phyloP scores from a whole-genome alignment of 1,284 basidiomycete species.

The Sutorius eximius region DNA sequence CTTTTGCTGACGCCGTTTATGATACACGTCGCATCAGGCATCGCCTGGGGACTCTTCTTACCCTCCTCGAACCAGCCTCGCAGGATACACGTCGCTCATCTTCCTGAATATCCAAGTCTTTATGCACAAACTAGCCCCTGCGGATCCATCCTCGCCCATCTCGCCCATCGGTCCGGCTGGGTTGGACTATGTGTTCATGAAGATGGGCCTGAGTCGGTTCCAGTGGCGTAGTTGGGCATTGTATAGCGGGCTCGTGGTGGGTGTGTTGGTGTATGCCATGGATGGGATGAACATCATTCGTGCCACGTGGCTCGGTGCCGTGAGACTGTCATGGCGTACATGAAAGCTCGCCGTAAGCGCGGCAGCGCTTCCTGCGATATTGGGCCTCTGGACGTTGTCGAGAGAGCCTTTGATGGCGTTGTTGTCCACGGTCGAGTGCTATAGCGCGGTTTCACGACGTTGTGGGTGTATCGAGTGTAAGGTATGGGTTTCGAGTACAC shows the following conservation, averaged over 20 bases:
- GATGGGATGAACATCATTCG: slow-evolving; percentile 60
- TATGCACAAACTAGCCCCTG: slow-evolving; percentile 54
- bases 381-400: slow-evolving; percentile 54
- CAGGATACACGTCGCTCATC: slow-evolving; percentile 53
- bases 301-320: slow-evolving; percentile 37
- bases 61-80: slow-evolving; percentile 36
- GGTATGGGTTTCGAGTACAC: not conserved
- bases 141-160: slow-evolving; percentile 46
- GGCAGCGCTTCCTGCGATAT: slow-evolving; percentile 48
- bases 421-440: slow-evolving; percentile 48
- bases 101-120: slow-evolving; percentile 64
- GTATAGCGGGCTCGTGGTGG: slow-evolving; percentile 56
- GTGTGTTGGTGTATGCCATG: slow-evolving; percentile 53
- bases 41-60: slow-evolving; percentile 54
- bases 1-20: slow-evolving; percentile 61
- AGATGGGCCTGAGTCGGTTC: slow-evolving; percentile 59
- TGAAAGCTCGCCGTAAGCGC: slow-evolving; percentile 37
- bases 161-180: slow-evolving; percentile 63
- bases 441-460: slow-evolving; percentile 35
- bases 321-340: slow-evolving; percentile 23
- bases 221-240: slow-evolving; percentile 59
- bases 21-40: slow-evolving; percentile 44
- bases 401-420: slow-evolving; percentile 60
- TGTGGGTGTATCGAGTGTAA: slow-evolving; percentile 30
- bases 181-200: slow-evolving; percentile 74